Conservation (phyloP, 345 rosid species). For the Microthlaspi erraticum region DNA sequence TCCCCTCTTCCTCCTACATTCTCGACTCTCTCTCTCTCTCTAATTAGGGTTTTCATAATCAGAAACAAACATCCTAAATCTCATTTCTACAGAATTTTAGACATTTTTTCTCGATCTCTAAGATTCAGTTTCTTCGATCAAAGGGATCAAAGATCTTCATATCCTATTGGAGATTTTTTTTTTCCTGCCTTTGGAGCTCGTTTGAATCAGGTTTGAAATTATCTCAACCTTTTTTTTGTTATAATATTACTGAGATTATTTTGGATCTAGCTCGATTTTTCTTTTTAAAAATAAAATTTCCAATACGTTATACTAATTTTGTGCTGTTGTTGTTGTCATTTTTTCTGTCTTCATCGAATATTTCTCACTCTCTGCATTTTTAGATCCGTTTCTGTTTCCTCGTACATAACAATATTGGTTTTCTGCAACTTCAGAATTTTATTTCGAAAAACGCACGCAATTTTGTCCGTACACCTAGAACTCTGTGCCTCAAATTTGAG, state of each 20-base stretch:
- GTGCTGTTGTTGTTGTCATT: not conserved
- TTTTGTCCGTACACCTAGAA: conserved; percentile 31
- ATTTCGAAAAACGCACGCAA: conserved; percentile 10
- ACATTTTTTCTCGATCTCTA: not conserved
- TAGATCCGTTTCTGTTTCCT: conserved; percentile 33
- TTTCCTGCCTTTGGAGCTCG: not conserved
- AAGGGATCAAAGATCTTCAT: conserved; percentile 27
- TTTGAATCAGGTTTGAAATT: conserved; percentile 31
- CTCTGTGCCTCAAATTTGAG: not conserved
- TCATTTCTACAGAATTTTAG: not conserved
- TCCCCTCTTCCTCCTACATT: conserved; percentile 30
- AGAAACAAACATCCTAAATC: not conserved
- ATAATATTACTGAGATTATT: not conserved
- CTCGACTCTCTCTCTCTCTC: conserved; percentile 17
- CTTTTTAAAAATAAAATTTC: not conserved
- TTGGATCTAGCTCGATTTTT: not conserved
- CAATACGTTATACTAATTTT: not conserved
- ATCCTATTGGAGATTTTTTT: not conserved
- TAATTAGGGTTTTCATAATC: conserved; percentile 11
- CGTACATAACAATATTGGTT: conserved; percentile 27
- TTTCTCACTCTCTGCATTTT: not conserved
- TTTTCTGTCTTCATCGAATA: not conserved
- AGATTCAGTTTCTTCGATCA: not conserved
- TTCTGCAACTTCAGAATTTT: conserved; percentile 1
- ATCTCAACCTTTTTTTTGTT: not conserved